Base-by-base conservation (phyloP, 1,284 basidiomycete species). In the Pterula multifida region DNA sequence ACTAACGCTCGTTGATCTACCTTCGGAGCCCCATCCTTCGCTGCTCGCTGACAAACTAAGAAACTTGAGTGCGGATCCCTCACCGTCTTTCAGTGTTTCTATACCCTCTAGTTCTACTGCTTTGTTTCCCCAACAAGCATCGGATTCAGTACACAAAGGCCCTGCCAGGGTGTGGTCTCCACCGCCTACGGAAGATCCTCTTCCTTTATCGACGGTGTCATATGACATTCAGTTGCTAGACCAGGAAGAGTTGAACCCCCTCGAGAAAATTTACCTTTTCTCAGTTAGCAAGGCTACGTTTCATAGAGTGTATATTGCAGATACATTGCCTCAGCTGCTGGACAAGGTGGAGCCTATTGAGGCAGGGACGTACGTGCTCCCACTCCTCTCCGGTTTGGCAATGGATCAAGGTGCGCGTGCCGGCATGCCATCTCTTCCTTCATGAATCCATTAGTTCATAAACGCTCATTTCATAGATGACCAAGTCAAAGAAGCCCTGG, bases 211-310 rank as follows among this genome's bases (percentile, higher is more conserved):
- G 25, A 49, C 63, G 19, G n/a, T 22, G 39, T 17, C 13, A 17
- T 42, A n/a, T 9, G 39, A 42, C 9, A 6, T 42, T 17, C 39
- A 6, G 21, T 22, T 79, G 35, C 68, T 85, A 57, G 81, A 85
- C 51, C 79, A 84, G 53, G 87, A 93, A 59, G 78, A 81, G 51
- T 76, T 95, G 50, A 89, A 70, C 61, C 77, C 86, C 17, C 78
- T 96, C 26, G 94, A 98, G 68, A 86, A 89, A 60, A 96, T 97
- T 57, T 98, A 96, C 68, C 75, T 98, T 24, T 92, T 92, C 60
- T 88, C 89, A 54, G 80, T 87, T 58, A 94, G 90, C 65, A 84
- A 85, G 56, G 82, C 86, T 51, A 70, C 81, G 13, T 90, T 90
- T 61, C 93, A 96, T 57, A 76, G 80, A 32, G 78, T 91, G 26